Base-by-base conservation (phyloP, 495 filamentous ascomycete genomes). In the Aspergillus bridgeri region DNA sequence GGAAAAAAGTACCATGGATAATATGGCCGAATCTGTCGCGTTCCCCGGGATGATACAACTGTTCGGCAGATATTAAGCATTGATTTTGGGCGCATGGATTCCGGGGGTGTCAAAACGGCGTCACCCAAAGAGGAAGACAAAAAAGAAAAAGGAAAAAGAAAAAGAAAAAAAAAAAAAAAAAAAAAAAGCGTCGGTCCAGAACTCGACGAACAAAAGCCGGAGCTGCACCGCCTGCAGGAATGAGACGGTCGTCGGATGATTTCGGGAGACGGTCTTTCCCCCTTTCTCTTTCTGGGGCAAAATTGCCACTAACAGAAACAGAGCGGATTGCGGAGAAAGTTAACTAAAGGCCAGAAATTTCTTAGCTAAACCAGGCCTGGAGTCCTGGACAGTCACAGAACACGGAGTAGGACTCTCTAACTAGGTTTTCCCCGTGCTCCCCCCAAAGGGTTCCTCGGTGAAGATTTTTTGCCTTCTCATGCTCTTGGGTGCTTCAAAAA, bases 401-500 rank as follows among this genome's bases (percentile, higher is more conserved):
- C n/a, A n/a, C n/a, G n/a, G n/a, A n/a, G n/a, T n/a, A n/a, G n/a
- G n/a, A n/a, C n/a, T n/a, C n/a, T n/a, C n/a, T n/a, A n/a, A n/a
- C n/a, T n/a, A 27, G 49, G 27, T 6, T 19, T 27, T 48, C 56
- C 43, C 45, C 23, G 20, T 45, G 20, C 22, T 29, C 13, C 48
- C 49, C 58, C 47, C 43, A 57, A 63, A 55, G 48, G 47, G 58
- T 60, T 47, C 50, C 53, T 59, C 62, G 62, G 62, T 65, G 62
- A 65, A 51, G 49, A 42, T 48, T 51, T 56, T 51, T 25, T 19
- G n/a, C 47, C 13, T 7, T 50, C 5, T 33, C 29, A 33, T 29
- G 6, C 27, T 29, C 6, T 29, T 29, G 27, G 27, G 27, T 29
- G 27, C 27, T 29, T 29, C 27, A 29, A 29, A 29, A n/a, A n/a